Percentiles rank a stretch among this genome's conserved stretches.
phyloP scores from a whole-genome alignment of 1,284 basidiomycete genomes.

The Leccinum ponderosum region DNA sequence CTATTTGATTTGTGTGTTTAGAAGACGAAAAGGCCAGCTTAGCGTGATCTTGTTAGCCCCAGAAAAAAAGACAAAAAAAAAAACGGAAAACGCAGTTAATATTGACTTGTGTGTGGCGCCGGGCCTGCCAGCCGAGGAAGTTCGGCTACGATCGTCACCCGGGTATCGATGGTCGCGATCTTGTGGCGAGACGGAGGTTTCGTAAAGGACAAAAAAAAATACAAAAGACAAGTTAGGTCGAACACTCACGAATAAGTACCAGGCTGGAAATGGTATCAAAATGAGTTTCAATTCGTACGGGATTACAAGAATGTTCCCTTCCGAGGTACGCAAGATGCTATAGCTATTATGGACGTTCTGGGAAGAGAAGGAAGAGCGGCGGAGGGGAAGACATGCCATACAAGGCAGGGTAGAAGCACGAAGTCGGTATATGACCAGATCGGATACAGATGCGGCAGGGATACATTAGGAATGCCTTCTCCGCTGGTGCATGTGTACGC shows the following conservation, averaged over 20 bases:
- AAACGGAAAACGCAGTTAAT: not conserved
- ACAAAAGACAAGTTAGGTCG: constrained; percentile 11
- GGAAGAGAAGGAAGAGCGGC: constrained; percentile 6
- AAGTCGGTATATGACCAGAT: constrained; percentile 17
- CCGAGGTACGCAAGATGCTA: constrained; percentile 10
- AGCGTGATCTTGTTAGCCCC: not conserved
- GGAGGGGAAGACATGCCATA: constrained; percentile 10
- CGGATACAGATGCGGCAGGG: constrained; percentile 22
- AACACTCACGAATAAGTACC: constrained; percentile 2
- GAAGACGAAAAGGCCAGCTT: not conserved
- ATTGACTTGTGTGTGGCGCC: not conserved
- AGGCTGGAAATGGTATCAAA: constrained; percentile 14
- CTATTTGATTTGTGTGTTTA: not conserved
- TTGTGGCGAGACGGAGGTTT: constrained; percentile 7
- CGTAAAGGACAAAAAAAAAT: constrained; percentile 6
- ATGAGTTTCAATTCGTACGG: constrained; percentile 21
- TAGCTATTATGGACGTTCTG: constrained; percentile 9
- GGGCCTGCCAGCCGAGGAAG: constrained; percentile 8
- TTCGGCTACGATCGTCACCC: constrained; percentile 1
- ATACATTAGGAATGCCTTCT: constrained; percentile 28
- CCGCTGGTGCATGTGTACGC: constrained; percentile 17
- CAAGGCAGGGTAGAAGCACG: constrained; percentile 12
- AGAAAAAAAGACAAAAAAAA: not conserved
- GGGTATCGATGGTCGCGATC: constrained; percentile 14
- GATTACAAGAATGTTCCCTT: constrained; percentile 14